Base-by-base conservation (phyloP, 257 asterid species). In the Craterostigma plantagineum region DNA sequence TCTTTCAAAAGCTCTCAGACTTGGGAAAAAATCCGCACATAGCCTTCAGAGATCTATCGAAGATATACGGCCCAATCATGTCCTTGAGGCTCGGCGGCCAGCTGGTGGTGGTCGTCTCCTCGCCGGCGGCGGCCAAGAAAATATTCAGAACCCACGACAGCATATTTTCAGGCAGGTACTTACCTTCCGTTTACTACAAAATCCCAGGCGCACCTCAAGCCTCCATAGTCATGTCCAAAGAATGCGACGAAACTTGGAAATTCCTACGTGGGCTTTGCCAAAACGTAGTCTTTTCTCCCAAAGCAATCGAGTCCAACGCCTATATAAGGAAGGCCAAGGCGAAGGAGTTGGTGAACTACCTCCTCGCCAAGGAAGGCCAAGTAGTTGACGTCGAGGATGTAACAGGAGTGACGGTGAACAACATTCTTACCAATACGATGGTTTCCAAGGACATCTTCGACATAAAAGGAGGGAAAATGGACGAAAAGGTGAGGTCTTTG, bases 41-140 rank as follows among this genome's bases (percentile, higher is more conserved):
- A 11, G 54, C 61, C 3, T 4, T 55, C 10, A 9, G 4, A 1
- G 10, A 33, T 17, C 40, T 51, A 23, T 13, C 53, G 5, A 30
- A 58, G 16, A 17, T 34, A n/a, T 51, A 58, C 11, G 64, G 59
- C 14, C 49, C 64, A 1, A 38, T 58, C 9, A 16, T 58, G 16
- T 51, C 54, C 0, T 7, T 58, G 8, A 14, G 59, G 2, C 44
- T 58, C 2, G 64, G 58, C 1, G 50, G 39, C 6, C 58, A 17
- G n/a, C 38, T 58, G 1, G 4, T 58, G 14, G 48, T 51, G 1
- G 50, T 58, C 12, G 64, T 49, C 11, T 58, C 64, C 14, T 51
- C 64, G 1, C 39, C 53, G 33, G 11, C 18, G 3, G 3, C 34
- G 0, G 50, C 64, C 0, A 38, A 13, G 8, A 38, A 33, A 13